These are phyloP conservation scores for Cutaneotrichosporon sp. DNA, from an alignment of 1,284 basidiomycete species.

Conservation along the genomic window DNA sequence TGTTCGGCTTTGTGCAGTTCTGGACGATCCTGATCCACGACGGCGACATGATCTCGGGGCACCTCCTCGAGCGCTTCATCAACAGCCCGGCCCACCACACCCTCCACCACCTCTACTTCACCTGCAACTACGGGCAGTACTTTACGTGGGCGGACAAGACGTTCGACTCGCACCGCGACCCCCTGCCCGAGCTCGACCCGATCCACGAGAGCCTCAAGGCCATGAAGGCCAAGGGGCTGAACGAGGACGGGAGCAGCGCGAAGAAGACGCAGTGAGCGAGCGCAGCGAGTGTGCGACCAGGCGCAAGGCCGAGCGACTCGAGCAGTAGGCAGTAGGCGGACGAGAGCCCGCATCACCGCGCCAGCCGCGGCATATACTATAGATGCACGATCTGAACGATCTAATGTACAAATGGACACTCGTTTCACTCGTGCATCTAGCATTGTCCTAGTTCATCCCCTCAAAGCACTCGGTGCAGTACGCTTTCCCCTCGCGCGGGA, in stretches of 20 bases:
- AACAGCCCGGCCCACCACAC: slow-evolving; percentile 99
- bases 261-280: slow-evolving; percentile 11
- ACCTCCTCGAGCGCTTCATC: slow-evolving; percentile 80
- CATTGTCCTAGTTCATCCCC: slow-evolving; percentile 56
- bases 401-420: no score
- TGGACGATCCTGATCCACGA: slow-evolving; percentile 98
- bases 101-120: slow-evolving; percentile 93
- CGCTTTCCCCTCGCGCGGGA: slow-evolving; percentile 73
- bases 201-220: slow-evolving; percentile 62
- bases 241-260: slow-evolving; percentile 40
- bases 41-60: slow-evolving; percentile 98
- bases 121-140: slow-evolving; percentile 94
- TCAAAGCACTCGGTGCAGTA: slow-evolving; percentile 85
- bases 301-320: no score
- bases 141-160: slow-evolving; percentile 92
- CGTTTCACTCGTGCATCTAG: no score
- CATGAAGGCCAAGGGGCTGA: slow-evolving; percentile 53
- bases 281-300: background rate
- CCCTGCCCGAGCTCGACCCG: slow-evolving; percentile 80
- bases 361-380: no score
- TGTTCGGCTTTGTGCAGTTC: slow-evolving; percentile 87
- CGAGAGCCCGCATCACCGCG: no score
- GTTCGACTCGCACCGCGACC: slow-evolving; percentile 84
- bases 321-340: no score
- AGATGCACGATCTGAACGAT: no score